A percentile compares a stretch with the other conserved stretches of the same genome.
Conservation (phyloP, 371 early-diverging fungal genomes). For the Chytridium lagenaria region DNA sequence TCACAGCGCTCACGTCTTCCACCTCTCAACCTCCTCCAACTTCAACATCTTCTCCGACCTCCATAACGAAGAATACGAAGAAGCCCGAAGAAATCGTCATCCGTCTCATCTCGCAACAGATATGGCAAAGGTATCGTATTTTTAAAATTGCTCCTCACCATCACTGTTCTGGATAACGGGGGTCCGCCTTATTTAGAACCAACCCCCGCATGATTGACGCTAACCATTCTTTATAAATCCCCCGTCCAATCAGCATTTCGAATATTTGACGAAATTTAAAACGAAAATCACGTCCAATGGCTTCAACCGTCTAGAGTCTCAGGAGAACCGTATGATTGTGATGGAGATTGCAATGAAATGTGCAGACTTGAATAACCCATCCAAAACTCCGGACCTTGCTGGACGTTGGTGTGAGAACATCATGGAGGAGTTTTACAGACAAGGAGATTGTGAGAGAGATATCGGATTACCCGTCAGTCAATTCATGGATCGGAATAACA, state of each 20-base stretch:
- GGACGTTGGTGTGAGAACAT: slow-evolving; percentile 54
- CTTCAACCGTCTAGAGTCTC: slow-evolving; percentile 29
- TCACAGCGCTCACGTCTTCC: slow-evolving; percentile 49
- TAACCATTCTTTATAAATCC: background rate
- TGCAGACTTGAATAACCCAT: slow-evolving; percentile 61
- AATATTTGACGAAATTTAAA: slow-evolving; percentile 61
- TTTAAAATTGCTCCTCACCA: slow-evolving; percentile 16
- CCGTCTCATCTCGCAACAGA: slow-evolving; percentile 61
- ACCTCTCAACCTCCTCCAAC: slow-evolving; percentile 33
- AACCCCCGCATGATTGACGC: background rate
- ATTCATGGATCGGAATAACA: slow-evolving; percentile 54
- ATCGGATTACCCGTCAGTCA: slow-evolving; percentile 40
- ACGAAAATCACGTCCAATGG: slow-evolving; percentile 44
- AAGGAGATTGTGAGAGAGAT: slow-evolving; percentile 43
- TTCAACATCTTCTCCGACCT: slow-evolving; percentile 51
- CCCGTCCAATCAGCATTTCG: slow-evolving; percentile 54
- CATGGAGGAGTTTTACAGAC: slow-evolving; percentile 55
- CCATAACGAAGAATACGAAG: slow-evolving; percentile 48
- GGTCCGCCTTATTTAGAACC: too few species aligned
- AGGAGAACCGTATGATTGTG: slow-evolving; percentile 47
- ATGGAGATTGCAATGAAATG: slow-evolving; percentile 63
- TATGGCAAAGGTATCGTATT: slow-evolving; percentile 52
- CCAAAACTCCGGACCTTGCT: slow-evolving; percentile 54
- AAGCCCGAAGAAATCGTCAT: slow-evolving; percentile 50
- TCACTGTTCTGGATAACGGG: background rate